These are phyloP conservation scores for Teratosphaeria epicoccoides DNA, from an alignment of 2,329 filamentous ascomycete species.

Conservation along the genomic window DNA sequence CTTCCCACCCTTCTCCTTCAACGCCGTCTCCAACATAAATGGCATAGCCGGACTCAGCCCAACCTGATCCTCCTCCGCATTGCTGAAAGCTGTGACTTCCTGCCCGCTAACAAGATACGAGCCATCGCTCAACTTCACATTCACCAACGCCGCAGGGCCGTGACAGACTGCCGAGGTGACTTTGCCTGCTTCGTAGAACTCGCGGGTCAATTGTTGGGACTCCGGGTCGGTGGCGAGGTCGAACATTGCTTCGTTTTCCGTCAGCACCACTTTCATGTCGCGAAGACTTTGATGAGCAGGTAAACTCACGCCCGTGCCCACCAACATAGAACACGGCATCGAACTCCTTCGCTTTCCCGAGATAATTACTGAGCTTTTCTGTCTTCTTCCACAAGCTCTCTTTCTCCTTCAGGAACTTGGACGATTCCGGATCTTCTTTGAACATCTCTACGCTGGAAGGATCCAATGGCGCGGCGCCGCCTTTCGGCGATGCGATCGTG, in stretches of 20 bases:
- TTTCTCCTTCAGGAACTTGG: slow-evolving; percentile 40
- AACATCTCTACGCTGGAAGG: slow-evolving; percentile 22
- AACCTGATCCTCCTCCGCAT: slow-evolving; percentile 44
- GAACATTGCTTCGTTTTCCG: slow-evolving; percentile 44
- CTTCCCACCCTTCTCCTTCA: slow-evolving; percentile 42
- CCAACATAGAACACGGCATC: slow-evolving; percentile 54
- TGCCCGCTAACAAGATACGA: slow-evolving; percentile 45
- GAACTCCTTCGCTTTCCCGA: slow-evolving; percentile 49
- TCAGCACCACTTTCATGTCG: too few species aligned
- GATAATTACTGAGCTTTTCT: slow-evolving; percentile 44
- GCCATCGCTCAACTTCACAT: slow-evolving; percentile 45
- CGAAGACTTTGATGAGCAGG: background rate
- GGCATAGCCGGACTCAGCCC: slow-evolving; percentile 39
- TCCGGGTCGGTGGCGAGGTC: slow-evolving; percentile 49
- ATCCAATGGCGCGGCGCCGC: slow-evolving; percentile 29
- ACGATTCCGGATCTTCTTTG: slow-evolving; percentile 20
- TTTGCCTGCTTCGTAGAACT: slow-evolving; percentile 53
- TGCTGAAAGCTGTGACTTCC: slow-evolving; percentile 50
- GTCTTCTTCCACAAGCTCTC: slow-evolving; percentile 55
- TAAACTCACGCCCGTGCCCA: slow-evolving; percentile 39
- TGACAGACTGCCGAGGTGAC: slow-evolving; percentile 59
- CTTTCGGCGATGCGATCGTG: slow-evolving; percentile 30
- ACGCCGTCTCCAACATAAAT: slow-evolving; percentile 50
- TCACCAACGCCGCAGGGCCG: slow-evolving; percentile 52
- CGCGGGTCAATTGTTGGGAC: slow-evolving; percentile 50